phyloP scores from a whole-genome alignment of 768 basidiomycete genomes.

The Serendipita sp. region DNA sequence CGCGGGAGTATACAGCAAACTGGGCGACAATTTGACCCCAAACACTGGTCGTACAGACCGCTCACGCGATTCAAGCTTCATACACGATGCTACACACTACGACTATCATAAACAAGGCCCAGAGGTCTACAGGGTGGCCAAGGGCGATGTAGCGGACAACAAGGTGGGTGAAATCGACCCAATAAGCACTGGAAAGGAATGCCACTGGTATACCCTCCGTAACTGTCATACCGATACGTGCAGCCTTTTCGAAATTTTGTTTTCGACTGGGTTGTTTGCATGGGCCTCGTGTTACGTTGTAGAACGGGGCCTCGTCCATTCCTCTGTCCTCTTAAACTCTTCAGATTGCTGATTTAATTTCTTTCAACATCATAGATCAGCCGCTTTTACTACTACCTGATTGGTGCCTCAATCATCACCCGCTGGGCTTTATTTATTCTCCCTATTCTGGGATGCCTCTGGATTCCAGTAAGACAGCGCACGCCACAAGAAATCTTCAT shows the following conservation, averaged over 20 bases:
- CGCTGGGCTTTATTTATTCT: constrained; percentile 70
- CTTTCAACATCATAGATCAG: constrained; percentile 27
- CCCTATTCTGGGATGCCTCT: constrained; percentile 47
- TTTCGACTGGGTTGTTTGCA: no score
- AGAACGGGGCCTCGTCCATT: not conserved
- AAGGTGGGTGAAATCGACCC: constrained; percentile 24
- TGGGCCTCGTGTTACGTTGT: no score
- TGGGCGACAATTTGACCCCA: constrained; percentile 4
- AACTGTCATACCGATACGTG: no score
- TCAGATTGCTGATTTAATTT: not conserved
- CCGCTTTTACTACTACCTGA: constrained; percentile 52
- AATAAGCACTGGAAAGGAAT: no score
- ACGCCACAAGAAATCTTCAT: not conserved
- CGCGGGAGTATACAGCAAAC: not conserved
- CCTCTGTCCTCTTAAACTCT: not conserved
- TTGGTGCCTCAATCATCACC: constrained; percentile 61
- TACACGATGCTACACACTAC: not conserved
- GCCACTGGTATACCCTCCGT: no score
- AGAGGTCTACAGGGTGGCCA: constrained; percentile 23
- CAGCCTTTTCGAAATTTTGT: no score
- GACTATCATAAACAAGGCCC: not conserved
- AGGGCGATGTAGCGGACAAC: constrained; percentile 45
- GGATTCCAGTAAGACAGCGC: constrained; percentile 40
- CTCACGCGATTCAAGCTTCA: not conserved
- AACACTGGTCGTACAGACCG: not conserved